These are phyloP conservation scores for Fusarium brachygibbosum DNA, from an alignment of 2,329 filamentous ascomycete genomes.

Conservation along the genomic window DNA sequence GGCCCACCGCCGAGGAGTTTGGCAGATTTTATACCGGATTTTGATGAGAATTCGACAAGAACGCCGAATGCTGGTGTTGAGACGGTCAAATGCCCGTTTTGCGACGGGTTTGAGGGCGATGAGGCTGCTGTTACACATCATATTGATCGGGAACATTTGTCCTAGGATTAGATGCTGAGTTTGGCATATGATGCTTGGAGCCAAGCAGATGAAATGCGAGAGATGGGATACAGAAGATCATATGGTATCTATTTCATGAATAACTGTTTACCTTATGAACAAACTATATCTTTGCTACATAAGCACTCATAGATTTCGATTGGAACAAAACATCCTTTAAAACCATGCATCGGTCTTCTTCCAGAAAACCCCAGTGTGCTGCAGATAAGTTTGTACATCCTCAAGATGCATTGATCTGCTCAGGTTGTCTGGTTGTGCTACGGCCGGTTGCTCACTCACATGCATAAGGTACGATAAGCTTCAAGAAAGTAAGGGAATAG, in stretches of 20 bases:
- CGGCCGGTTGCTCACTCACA: not conserved
- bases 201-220: not conserved
- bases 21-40: slow-evolving; percentile 63
- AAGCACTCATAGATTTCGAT: not conserved
- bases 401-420: not conserved
- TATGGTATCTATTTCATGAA: not conserved
- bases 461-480: not conserved
- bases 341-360: not conserved
- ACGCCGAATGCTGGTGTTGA: slow-evolving; percentile 5
- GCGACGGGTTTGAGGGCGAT: slow-evolving; percentile 75
- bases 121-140: slow-evolving; percentile 77
- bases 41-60: slow-evolving; percentile 44
- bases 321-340: not conserved
- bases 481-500: not conserved
- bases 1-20: slow-evolving; percentile 57
- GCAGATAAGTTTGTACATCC: not conserved
- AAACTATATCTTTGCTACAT: not conserved
- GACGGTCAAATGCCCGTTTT: slow-evolving; percentile 71
- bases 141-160: slow-evolving; percentile 61
- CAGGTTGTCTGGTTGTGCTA: not conserved
- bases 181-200: not conserved
- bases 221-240: not conserved
- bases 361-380: not conserved
- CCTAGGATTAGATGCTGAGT: slow-evolving; percentile 19
- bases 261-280: not conserved